Evolutionary conservation across 1,284 basidiomycete species (phyloP).

Genomic region (Lentinula novae-zelandiae): DNA sequence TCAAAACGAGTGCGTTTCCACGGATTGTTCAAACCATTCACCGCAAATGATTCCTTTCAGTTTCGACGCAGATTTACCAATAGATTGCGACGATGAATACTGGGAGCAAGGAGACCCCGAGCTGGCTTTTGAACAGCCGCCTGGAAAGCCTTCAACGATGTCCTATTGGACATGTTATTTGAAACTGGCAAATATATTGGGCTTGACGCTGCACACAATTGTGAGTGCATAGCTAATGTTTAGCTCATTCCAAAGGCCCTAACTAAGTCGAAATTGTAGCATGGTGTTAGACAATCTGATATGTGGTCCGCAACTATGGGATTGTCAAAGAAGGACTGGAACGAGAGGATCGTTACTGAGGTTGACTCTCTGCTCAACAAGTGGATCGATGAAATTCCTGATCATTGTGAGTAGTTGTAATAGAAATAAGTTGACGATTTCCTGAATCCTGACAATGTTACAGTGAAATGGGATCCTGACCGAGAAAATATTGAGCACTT

Average conservation of each 20-base stretch:
- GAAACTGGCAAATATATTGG: conserved; percentile 9
- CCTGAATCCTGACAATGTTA: neutral
- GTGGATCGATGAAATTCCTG: conserved; percentile 7
- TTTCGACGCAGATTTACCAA: conserved; percentile 70
- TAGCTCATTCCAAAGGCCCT: neutral
- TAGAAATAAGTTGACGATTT: no score
- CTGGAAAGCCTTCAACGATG: conserved; percentile 4
- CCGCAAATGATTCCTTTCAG: conserved; percentile 18
- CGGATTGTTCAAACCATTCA: no score
- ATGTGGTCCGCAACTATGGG: neutral
- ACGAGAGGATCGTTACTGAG: conserved; percentile 4
- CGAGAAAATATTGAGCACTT: neutral
- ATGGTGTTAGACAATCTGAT: neutral
- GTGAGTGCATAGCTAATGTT: neutral
- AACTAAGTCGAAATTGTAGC: neutral
- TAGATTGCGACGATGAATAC: conserved; percentile 50
- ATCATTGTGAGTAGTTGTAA: conserved; percentile 1
- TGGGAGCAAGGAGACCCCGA: conserved; percentile 10
- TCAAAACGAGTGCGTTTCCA: conserved; percentile 10
- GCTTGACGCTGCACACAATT: neutral
- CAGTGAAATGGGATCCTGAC: conserved; percentile 7
- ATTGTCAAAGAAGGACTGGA: neutral
- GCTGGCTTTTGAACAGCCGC: conserved; percentile 6
- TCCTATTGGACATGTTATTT: neutral
- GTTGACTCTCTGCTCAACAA: conserved; percentile 1